phyloP scores from a whole-genome alignment of 495 filamentous ascomycete genomes.

The Tricharina praecox region DNA sequence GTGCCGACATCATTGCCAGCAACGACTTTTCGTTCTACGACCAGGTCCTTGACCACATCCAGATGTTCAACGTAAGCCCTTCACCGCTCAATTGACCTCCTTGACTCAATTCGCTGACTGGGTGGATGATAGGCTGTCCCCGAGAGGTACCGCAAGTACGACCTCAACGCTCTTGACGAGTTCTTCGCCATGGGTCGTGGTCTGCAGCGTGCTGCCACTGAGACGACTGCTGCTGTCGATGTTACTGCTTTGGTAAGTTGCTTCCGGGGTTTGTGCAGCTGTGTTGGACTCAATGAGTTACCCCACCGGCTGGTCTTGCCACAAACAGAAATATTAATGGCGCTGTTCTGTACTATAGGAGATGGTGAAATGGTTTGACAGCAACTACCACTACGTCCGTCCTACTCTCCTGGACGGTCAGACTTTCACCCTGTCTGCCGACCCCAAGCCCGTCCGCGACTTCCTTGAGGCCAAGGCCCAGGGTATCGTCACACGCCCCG shows the following conservation, averaged over 20 bases:
- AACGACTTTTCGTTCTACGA: conserved; percentile 99
- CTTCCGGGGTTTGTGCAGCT: too few species aligned
- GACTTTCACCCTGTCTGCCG: conserved; percentile 67
- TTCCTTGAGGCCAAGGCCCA: conserved; percentile 95
- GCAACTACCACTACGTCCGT: conserved; percentile 99
- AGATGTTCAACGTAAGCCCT: conserved; percentile 70
- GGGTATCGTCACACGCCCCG: conserved; percentile 79
- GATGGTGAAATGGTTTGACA: conserved; percentile 99
- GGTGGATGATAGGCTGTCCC: conserved; percentile 48
- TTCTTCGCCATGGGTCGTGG: conserved; percentile 99
- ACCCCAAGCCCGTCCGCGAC: conserved; percentile 85
- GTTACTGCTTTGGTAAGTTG: conserved; percentile 57
- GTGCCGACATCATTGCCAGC: conserved; percentile 91
- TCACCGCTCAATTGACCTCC: background rate
- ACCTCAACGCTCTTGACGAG: conserved; percentile 73
- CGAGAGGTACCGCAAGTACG: conserved; percentile 73
- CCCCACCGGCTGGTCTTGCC: too few species aligned
- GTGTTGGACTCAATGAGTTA: too few species aligned
- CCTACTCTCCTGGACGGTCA: conserved; percentile 92
- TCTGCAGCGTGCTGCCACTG: conserved; percentile 59
- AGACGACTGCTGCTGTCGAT: conserved; percentile 52
- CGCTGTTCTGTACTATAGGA: conserved; percentile 45
- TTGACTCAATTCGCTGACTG: conserved; percentile 7
- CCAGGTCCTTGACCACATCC: conserved; percentile 95
- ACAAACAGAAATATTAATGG: conserved; percentile 7